Evolutionary conservation across 2,329 filamentous ascomycete species (phyloP).

Genomic region (Curvularia sp.): DNA sequence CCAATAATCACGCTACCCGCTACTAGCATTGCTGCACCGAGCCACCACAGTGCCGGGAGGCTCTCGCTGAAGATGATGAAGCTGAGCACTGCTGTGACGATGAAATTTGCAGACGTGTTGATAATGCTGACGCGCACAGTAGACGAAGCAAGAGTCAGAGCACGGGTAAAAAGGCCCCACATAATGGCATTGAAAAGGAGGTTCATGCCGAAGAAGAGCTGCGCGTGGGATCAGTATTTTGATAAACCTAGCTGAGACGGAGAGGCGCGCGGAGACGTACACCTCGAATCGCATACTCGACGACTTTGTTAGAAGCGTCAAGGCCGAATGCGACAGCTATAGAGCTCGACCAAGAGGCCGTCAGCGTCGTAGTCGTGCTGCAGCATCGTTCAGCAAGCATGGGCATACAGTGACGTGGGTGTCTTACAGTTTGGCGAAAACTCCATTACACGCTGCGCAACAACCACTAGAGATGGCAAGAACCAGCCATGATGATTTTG

Average conservation of each 20-base stretch:
- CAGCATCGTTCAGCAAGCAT: conserved; percentile 15
- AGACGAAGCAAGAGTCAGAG: conserved; percentile 74
- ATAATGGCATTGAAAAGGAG: conserved; percentile 79
- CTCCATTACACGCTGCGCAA: conserved; percentile 81
- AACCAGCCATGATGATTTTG: conserved; percentile 59
- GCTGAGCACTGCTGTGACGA: conserved; percentile 77
- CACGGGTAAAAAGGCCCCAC: conserved; percentile 84
- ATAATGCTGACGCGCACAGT: conserved; percentile 82
- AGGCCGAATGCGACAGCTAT: conserved; percentile 59
- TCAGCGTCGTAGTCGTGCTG: conserved; percentile 67
- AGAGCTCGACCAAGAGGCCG: conserved; percentile 59
- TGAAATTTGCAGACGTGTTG: conserved; percentile 83
- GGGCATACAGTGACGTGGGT: conserved; percentile 5
- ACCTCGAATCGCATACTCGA: conserved; percentile 60
- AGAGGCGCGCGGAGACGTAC: conserved; percentile 49
- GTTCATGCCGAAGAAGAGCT: conserved; percentile 79
- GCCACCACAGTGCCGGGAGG: conserved; percentile 77
- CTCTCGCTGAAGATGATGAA: conserved; percentile 73
- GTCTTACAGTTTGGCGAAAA: conserved; percentile 80
- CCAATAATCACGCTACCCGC: conserved; percentile 81
- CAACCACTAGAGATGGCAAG: conserved; percentile 76
- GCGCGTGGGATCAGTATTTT: conserved; percentile 8
- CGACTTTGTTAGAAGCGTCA: conserved; percentile 53
- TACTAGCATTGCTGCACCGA: conserved; percentile 74
- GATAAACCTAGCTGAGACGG: not conserved